Base-by-base conservation (phyloP, 1,139 yeast genomes). In the Geotrichum australiense region DNA sequence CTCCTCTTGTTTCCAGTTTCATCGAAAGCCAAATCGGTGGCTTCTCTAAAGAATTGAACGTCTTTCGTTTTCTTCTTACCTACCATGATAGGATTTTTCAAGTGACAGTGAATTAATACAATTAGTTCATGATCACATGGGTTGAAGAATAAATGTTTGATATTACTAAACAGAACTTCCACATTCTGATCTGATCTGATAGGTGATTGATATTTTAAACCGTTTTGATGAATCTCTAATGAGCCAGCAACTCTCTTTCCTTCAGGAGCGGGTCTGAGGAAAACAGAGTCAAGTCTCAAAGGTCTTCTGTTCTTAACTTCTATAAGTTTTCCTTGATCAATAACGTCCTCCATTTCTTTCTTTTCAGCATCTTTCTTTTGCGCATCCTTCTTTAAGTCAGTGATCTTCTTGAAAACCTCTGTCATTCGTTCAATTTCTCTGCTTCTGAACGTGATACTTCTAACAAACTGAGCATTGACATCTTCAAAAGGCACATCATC, bases 1-100 rank as follows among this genome's bases (percentile, higher is more conserved):
- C 82, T 80, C 70, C 87, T 85, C 50, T 94, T 76, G 48, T 94
- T 94, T 48, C 97, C 96, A 27, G 99, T 91, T 65, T 91, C 99
- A 64, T 91, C 99, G 56, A 86, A 87, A 2, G 95, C 82, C 73
- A 89, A 83, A 61, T 91, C 99, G 39, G 94, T 79, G 11, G 97
- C 97, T 63, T 91, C 99, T 53, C 97, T 74, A 66, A 89, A 91
- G 60, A 91, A 87, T 65, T 93, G 98, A 33, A 91, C 85, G 58
- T 91, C 98, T 63, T 80, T 82, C 0, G 96, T 87, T 67, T 93
- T 91, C 66, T 85, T 82, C 68, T 93, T 91, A 50, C 97, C 98
- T 60, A 91, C 83, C 78, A 91, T 81, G 46, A 93, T 80, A 16
- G 98, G 98, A 41, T 79, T 80, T 63, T 86, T 87, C 62, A 91